Evolutionary conservation across 2,329 filamentous ascomycete species (phyloP).

Genomic region (Thermomyces lanuginosus): DNA sequence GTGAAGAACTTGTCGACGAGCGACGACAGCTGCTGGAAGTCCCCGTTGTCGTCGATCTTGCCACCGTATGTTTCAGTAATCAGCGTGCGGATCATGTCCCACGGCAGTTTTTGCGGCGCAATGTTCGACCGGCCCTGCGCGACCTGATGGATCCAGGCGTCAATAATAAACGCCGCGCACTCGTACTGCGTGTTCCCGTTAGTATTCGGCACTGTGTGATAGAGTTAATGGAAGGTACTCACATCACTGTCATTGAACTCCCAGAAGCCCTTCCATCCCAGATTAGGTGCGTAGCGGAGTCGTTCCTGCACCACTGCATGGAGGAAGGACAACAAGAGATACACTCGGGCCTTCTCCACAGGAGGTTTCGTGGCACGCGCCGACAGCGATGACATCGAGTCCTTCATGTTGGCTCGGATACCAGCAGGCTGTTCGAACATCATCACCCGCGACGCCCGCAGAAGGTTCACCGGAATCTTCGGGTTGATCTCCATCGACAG

Average conservation of each 20-base stretch:
- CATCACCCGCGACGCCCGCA: slow-evolving; percentile 80
- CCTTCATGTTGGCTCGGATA: slow-evolving; percentile 95
- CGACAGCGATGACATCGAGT: slow-evolving; percentile 73
- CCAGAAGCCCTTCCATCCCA: slow-evolving; percentile 99
- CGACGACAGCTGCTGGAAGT: slow-evolving; percentile 56
- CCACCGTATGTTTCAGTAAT: slow-evolving; percentile 92
- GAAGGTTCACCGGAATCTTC: slow-evolving; percentile 90
- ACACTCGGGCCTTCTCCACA: slow-evolving; percentile 78
- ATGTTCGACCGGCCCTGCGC: slow-evolving; percentile 81
- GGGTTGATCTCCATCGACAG: slow-evolving; percentile 94
- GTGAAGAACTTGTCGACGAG: slow-evolving; percentile 70
- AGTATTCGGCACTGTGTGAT: slow-evolving; percentile 13
- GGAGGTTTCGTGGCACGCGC: slow-evolving; percentile 62
- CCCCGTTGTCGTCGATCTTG: slow-evolving; percentile 83
- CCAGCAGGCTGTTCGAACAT: slow-evolving; percentile 98
- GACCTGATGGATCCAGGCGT: slow-evolving; percentile 76
- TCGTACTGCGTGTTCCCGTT: slow-evolving; percentile 79
- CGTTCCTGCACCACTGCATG: slow-evolving; percentile 93
- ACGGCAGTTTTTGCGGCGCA: slow-evolving; percentile 82
- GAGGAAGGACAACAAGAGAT: slow-evolving; percentile 80
- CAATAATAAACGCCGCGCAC: slow-evolving; percentile 89
- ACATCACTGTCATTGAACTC: slow-evolving; percentile 99
- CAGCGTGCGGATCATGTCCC: slow-evolving; percentile 85
- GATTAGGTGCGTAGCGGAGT: slow-evolving; percentile 75
- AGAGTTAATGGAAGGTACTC: slow-evolving; percentile 34